Base-by-base conservation (phyloP, 140 eudicot genomes). In the Oenanthe javanica region DNA sequence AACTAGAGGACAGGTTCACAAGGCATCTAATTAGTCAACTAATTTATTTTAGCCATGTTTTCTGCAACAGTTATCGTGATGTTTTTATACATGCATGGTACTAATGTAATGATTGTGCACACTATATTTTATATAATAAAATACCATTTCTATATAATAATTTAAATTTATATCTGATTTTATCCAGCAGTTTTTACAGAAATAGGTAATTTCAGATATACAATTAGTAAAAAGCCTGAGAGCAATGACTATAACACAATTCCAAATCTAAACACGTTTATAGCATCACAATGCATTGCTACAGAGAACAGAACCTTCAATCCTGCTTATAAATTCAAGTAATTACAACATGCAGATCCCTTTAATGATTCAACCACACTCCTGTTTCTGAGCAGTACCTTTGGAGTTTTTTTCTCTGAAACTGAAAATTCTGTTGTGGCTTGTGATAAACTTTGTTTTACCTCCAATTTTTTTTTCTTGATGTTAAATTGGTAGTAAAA, bases 1-100 rank as follows among this genome's bases (percentile, higher is more conserved):
- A 79, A 81, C 87, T 63, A 87, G 86, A 82, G 85, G 82, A 61
- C 93, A 77, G 63, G 89, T 81, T 79, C 90, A 81, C 52, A 63
- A 64, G 75, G 75, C 81, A 79, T 61, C 81, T 79, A 63, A 64
- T 73, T 79, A 78, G 63, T 38, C 42, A 31, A 49, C 51, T 47
- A 3, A 74, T 74, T 45, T 9, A 10, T 46, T 31, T n/a, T 15
- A 23, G 23, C 21, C 59, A 21, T 73, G 72, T 59, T 81, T 49
- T 79, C 48, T 48, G 75, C 51, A 27, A 51, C 25, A 67, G 80
- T 19, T 31, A 7, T 61, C 27, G 19, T 9, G 9, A 74, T 47
- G 4, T 27, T 13, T 31, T 27, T 31, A 31, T 69, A 3, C 27
- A 25, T 47, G n/a, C 51, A 79, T 61, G 27, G 72, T 79, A 79